Evolutionary conservation across 495 filamentous ascomycete species (phyloP).

Genomic region (Lophiotrema nucula): DNA sequence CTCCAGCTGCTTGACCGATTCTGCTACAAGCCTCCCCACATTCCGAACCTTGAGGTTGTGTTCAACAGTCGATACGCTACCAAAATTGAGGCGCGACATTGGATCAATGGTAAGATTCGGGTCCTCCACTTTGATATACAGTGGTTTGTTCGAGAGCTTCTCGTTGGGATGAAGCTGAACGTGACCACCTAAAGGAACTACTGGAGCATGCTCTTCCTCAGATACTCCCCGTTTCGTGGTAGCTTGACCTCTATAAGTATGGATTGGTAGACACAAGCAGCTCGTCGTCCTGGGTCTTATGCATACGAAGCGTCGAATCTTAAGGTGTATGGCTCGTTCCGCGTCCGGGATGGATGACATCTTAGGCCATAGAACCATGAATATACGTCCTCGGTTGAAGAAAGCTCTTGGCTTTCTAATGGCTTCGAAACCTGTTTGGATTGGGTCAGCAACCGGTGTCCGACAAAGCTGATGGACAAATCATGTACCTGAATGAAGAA

Average conservation of each 20-base stretch:
- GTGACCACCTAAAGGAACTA: not conserved
- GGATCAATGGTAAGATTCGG: slow-evolving; percentile 31
- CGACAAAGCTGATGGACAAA: no score
- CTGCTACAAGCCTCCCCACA: slow-evolving; percentile 33
- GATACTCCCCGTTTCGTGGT: slow-evolving; percentile 21
- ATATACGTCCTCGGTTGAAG: slow-evolving; percentile 14
- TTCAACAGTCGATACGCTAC: slow-evolving; percentile 49
- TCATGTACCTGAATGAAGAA: no score
- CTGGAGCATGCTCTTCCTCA: slow-evolving; percentile 28
- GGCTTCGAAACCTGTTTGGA: not conserved
- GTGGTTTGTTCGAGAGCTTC: slow-evolving; percentile 1
- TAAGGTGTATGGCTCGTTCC: slow-evolving; percentile 14
- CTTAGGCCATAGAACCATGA: slow-evolving; percentile 27
- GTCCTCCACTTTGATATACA: slow-evolving; percentile 3
- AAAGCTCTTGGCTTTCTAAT: slow-evolving; percentile 2
- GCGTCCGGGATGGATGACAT: slow-evolving; percentile 11
- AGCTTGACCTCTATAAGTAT: slow-evolving; percentile 25
- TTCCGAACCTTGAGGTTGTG: slow-evolving; percentile 48
- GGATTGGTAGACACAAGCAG: slow-evolving; percentile 29
- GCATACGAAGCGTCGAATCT: slow-evolving; percentile 32
- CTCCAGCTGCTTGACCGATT: not conserved
- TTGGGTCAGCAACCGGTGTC: no score
- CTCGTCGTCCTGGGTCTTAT: slow-evolving; percentile 9
- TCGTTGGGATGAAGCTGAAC: not conserved
- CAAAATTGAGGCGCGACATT: slow-evolving; percentile 48